Percentiles rank a stretch among this genome's conserved stretches.
These are phyloP conservation scores for Fusarium udum DNA, from an alignment of 2,329 filamentous ascomycete species.

Conservation along the genomic window DNA sequence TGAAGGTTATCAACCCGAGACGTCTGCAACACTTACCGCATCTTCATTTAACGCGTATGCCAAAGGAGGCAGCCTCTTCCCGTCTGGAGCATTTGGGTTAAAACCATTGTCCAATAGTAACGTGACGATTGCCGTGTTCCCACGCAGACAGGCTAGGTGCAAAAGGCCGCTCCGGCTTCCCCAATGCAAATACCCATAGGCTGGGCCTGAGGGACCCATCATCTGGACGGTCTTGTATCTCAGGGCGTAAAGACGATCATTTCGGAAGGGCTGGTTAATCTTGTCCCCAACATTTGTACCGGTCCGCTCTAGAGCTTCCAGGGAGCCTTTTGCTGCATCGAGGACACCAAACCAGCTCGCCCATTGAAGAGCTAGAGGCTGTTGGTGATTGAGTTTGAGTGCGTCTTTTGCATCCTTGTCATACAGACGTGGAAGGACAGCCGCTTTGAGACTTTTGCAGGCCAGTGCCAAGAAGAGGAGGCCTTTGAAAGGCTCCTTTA, in stretches of 20 bases:
- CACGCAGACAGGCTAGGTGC: conserved; percentile 30
- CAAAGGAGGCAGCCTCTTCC: conserved; percentile 4
- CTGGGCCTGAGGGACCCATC: not conserved
- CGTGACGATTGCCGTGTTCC: conserved; percentile 25
- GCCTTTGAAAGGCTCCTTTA: conserved; percentile 2
- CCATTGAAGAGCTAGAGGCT: conserved; percentile 27
- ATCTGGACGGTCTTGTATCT: conserved; percentile 4
- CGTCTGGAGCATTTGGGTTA: conserved; percentile 9
- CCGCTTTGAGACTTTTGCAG: conserved; percentile 7
- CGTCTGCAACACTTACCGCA: conserved; percentile 16
- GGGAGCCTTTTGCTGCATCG: conserved; percentile 11
- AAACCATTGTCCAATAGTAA: conserved; percentile 12
- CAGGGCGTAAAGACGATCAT: conserved; percentile 5
- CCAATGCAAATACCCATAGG: conserved; percentile 22
- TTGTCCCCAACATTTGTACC: not conserved
- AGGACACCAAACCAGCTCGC: conserved; percentile 32
- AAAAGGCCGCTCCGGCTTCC: conserved; percentile 15
- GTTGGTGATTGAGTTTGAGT: not conserved
- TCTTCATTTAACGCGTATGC: conserved; percentile 24
- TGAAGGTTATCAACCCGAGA: not conserved
- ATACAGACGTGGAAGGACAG: conserved; percentile 17
- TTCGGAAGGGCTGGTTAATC: conserved; percentile 13
- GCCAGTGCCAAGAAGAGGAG: conserved; percentile 11
- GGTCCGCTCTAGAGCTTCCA: not conserved
- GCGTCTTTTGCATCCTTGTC: conserved; percentile 10